Evolutionary conservation across 306 rosid genomes (phyloP).

Genomic region (Cucurbita ficifolia): DNA sequence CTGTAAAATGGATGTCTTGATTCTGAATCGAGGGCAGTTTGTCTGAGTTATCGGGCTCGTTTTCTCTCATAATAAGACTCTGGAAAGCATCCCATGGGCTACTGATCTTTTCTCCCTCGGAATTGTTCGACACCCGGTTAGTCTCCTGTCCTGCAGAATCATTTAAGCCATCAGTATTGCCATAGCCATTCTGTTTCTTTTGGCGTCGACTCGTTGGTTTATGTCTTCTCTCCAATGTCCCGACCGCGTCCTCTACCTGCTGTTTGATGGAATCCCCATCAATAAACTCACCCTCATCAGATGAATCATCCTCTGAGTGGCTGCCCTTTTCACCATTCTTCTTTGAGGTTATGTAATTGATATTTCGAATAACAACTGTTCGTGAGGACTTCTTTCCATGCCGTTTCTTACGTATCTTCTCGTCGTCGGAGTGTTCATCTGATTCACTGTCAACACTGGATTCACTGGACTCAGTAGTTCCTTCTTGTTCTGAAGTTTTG

Average conservation of each 20-base stretch:
- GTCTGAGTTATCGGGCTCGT: constrained; percentile 25
- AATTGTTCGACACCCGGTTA: constrained; percentile 9
- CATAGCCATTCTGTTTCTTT: constrained; percentile 34
- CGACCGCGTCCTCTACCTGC: constrained; percentile 79
- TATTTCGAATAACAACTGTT: constrained; percentile 89
- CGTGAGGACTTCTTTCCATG: constrained; percentile 66
- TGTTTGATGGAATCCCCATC: constrained; percentile 72
- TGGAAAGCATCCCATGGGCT: constrained; percentile 86
- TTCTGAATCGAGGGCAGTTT: constrained; percentile 22
- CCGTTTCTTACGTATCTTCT: constrained; percentile 30
- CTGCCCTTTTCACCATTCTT: constrained; percentile 59
- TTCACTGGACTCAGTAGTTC: constrained; percentile 30
- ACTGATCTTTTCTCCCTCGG: constrained; percentile 30
- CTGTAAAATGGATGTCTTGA: constrained; percentile 32
- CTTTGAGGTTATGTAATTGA: constrained; percentile 82
- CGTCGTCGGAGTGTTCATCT: constrained; percentile 29
- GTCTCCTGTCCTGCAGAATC: constrained; percentile 21
- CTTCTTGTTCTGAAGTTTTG: constrained; percentile 48
- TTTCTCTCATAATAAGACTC: constrained; percentile 68
- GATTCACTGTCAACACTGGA: constrained; percentile 57
- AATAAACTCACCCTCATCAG: constrained; percentile 45
- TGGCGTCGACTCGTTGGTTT: constrained; percentile 39
- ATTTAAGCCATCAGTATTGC: constrained; percentile 22
- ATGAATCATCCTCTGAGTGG: constrained; percentile 46
- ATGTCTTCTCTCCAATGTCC: constrained; percentile 57